These are phyloP conservation scores for Hypoxylon sp. DNA, from an alignment of 2,329 filamentous ascomycete genomes.

Conservation along the genomic window DNA sequence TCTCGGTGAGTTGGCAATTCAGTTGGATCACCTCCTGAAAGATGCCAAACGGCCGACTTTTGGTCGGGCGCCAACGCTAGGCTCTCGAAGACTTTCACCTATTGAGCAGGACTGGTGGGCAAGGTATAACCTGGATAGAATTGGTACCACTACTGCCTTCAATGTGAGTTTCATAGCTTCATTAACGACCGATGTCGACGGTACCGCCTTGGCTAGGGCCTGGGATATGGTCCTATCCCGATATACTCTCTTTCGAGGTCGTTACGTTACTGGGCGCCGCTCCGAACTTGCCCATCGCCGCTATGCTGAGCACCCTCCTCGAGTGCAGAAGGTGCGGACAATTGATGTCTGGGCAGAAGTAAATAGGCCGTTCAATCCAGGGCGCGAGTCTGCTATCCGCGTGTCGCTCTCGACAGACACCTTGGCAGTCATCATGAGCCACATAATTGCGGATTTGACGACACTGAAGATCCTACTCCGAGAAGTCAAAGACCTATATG, in stretches of 20 bases:
- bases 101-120: conserved; percentile 1
- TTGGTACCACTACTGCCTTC: background rate
- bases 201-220: background rate
- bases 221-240: background rate
- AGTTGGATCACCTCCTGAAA: background rate
- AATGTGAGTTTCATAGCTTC: background rate
- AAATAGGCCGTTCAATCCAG: background rate
- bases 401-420: background rate
- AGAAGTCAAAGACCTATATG: background rate
- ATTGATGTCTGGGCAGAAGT: background rate
- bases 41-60: background rate
- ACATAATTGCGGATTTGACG: background rate
- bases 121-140: background rate
- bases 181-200: background rate
- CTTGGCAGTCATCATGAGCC: background rate
- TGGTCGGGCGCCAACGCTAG: background rate
- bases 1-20: background rate
- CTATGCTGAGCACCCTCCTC: background rate
- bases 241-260: background rate
- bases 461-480: background rate
- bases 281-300: background rate
- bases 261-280: background rate
- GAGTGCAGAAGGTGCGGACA: background rate
- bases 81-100: background rate
- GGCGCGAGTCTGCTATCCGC: background rate